Conservation (phyloP, 257 asterid genomes). For the Solanum infundibuliforme region DNA sequence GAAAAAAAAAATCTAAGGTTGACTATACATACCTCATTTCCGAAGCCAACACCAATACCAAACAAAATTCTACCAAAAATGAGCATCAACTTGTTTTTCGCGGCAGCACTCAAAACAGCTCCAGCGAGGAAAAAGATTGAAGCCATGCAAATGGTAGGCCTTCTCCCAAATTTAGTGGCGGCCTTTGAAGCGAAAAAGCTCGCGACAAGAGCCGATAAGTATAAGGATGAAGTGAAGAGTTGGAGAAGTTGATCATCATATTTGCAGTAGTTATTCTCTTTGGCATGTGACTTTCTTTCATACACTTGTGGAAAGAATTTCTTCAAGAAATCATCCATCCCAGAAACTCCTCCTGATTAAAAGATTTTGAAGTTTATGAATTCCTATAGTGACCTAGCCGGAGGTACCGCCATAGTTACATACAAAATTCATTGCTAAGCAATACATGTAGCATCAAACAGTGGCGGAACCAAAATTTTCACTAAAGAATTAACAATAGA, state of each 20-base stretch:
- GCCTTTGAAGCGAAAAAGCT: constrained; percentile 27
- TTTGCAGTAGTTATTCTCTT: constrained; percentile 46
- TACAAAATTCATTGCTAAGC: not conserved
- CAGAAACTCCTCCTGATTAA: constrained; percentile 43
- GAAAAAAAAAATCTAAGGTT: not conserved
- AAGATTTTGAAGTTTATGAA: not conserved
- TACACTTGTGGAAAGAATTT: constrained; percentile 41
- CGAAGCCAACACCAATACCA: constrained; percentile 50
- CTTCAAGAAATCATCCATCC: constrained; percentile 41
- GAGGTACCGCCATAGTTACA: not conserved
- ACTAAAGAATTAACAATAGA: not conserved
- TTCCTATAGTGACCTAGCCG: not conserved
- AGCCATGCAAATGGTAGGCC: constrained; percentile 34
- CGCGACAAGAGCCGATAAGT: constrained; percentile 40
- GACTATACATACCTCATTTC: constrained; percentile 30
- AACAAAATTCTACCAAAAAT: constrained; percentile 33
- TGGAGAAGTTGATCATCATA: constrained; percentile 35
- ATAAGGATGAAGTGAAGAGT: constrained; percentile 52
- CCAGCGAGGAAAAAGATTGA: constrained; percentile 30
- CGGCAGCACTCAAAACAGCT: constrained; percentile 20
- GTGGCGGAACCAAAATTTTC: not conserved
- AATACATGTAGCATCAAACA: not conserved
- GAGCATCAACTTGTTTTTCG: constrained; percentile 24
- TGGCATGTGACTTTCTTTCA: constrained; percentile 21
- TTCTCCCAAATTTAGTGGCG: constrained; percentile 31